Conservation (phyloP, 768 basidiomycete genomes). For the Pleurotus sapidus region DNA sequence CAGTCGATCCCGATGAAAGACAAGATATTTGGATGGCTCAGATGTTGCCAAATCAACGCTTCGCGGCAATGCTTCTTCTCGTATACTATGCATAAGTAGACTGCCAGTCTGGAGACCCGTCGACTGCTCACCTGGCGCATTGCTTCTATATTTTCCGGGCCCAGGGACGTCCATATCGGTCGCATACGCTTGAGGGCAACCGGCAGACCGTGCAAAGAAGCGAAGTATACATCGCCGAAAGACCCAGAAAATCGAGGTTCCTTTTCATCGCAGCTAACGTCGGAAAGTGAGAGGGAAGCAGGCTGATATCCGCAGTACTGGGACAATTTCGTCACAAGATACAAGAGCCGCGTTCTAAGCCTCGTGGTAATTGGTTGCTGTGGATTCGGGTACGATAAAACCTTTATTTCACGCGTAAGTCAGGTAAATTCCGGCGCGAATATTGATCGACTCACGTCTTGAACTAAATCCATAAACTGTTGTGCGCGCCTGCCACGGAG, state of each 20-base stretch:
- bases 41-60: not conserved
- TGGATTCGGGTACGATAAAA: not conserved
- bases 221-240: not conserved
- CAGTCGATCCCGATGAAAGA: conserved; percentile 2
- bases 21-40: conserved; percentile 4
- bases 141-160: not conserved
- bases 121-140: not conserved
- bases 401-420: no score
- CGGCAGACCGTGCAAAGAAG: not conserved
- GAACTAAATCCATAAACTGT: not conserved
- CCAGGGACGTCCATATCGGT: not conserved
- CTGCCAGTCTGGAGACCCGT: not conserved
- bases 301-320: not conserved
- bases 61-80: conserved; percentile 4
- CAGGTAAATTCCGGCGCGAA: no score
- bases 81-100: not conserved
- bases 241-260: not conserved
- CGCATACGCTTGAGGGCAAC: conserved; percentile 4
- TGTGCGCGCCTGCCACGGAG: not conserved
- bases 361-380: not conserved
- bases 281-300: not conserved
- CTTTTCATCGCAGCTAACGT: not conserved
- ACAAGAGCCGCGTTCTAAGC: not conserved
- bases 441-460: not conserved
- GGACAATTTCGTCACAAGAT: not conserved